phyloP scores from a whole-genome alignment of 768 basidiomycete species.

The Suillus paluster region DNA sequence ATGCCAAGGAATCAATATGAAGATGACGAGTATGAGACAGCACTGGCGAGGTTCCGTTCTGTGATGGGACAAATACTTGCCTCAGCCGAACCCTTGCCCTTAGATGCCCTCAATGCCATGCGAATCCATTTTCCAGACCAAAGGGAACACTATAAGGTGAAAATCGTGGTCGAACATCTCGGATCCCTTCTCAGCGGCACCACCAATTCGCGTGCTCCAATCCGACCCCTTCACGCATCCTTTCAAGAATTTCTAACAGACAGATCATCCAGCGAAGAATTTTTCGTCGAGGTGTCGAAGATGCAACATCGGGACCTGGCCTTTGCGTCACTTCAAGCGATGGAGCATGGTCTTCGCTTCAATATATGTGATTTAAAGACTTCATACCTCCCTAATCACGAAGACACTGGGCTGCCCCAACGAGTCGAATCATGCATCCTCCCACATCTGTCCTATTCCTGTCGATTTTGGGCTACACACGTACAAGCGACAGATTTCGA shows the following conservation, averaged over 20 bases:
- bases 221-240: conserved; percentile 29
- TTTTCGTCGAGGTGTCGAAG: conserved; percentile 17
- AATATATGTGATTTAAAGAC: conserved; percentile 39
- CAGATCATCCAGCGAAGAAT: conserved; percentile 16
- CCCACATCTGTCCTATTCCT: conserved; percentile 12
- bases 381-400: conserved; percentile 33
- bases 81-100: background rate
- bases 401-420: conserved; percentile 16
- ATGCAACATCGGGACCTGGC: conserved; percentile 4
- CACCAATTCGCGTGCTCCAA: background rate
- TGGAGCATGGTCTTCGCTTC: conserved; percentile 37
- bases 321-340: conserved; percentile 25
- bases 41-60: background rate
- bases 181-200: conserved; percentile 13
- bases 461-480: conserved; percentile 18
- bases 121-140: background rate
- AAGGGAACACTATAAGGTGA: background rate
- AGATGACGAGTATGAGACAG: background rate
- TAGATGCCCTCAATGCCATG: conserved; percentile 1
- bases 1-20: background rate
- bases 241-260: conserved; percentile 31
- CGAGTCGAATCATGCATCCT: conserved; percentile 8
- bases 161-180: background rate
- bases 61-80: conserved; percentile 11
- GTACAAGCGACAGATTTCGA: conserved; percentile 1